phyloP scores from a whole-genome alignment of 352 stramenopile species.

The Pythium chondricola region DNA sequence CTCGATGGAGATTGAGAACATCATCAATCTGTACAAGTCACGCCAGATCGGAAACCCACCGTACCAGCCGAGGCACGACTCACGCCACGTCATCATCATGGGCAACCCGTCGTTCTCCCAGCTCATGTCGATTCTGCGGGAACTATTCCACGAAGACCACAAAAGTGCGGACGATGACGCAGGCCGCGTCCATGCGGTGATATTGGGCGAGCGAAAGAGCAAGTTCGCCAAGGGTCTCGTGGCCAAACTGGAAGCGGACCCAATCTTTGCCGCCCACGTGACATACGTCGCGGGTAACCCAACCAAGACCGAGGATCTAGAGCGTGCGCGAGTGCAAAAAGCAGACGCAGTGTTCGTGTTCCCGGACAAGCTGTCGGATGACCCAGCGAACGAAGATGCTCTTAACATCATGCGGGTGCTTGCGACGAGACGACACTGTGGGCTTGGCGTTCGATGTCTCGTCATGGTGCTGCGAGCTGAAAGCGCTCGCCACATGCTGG shows the following conservation, averaged over 20 bases:
- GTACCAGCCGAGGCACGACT: conserved; percentile 58
- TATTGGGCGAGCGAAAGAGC: conserved; percentile 59
- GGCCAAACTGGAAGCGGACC: conserved; percentile 64
- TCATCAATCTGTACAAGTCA: conserved; percentile 82
- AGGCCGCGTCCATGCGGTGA: conserved; percentile 48
- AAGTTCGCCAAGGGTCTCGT: conserved; percentile 72
- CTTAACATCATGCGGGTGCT: conserved; percentile 84
- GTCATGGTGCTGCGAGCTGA: conserved; percentile 75
- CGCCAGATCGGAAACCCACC: conserved; percentile 75
- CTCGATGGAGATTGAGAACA: conserved; percentile 85
- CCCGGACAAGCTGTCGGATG: conserved; percentile 71
- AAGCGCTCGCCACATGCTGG: conserved; percentile 71
- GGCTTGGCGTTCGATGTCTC: conserved; percentile 58
- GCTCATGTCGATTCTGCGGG: conserved; percentile 71
- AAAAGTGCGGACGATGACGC: conserved; percentile 32
- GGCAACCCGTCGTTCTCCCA: conserved; percentile 82
- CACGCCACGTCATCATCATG: conserved; percentile 72
- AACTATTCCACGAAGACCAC: conserved; percentile 88
- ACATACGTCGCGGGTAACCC: conserved; percentile 77
- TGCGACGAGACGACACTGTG: conserved; percentile 59
- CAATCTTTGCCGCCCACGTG: conserved; percentile 70
- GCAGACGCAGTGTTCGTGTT: conserved; percentile 78
- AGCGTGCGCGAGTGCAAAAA: conserved; percentile 46
- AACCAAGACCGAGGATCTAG: conserved; percentile 66
- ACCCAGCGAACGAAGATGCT: conserved; percentile 68